phyloP scores from a whole-genome alignment of 106 monocot species.

The Acanthochlamys bracteata region DNA sequence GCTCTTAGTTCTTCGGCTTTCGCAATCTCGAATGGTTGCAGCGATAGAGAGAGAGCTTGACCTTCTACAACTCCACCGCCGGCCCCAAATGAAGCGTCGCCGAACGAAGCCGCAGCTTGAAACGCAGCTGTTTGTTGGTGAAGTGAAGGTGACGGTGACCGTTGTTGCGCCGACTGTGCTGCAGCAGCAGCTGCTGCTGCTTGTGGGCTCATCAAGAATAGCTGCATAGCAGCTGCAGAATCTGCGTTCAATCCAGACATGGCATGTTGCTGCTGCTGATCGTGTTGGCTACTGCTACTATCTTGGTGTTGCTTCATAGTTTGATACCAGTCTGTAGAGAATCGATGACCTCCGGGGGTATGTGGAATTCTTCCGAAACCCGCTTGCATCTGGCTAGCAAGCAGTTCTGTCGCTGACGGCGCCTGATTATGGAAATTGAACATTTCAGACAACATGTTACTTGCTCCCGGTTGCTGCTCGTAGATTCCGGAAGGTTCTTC shows the following conservation, averaged over 20 bases:
- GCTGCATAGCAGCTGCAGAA: slow-evolving; percentile 51
- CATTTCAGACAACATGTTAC: slow-evolving; percentile 74
- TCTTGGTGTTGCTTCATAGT: not conserved
- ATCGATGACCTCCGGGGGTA: slow-evolving; percentile 3
- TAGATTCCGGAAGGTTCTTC: slow-evolving; percentile 26
- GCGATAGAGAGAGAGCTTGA: slow-evolving; percentile 71
- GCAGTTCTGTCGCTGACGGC: slow-evolving; percentile 40
- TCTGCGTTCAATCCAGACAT: slow-evolving; percentile 29
- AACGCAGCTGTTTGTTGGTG: slow-evolving; percentile 20
- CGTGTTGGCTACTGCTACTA: not conserved
- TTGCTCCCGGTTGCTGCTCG: slow-evolving; percentile 21
- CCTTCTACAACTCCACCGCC: slow-evolving; percentile 41
- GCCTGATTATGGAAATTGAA: slow-evolving; percentile 47
- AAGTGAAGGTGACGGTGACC: slow-evolving; percentile 35
- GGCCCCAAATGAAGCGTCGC: not conserved
- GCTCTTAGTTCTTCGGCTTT: slow-evolving; percentile 57
- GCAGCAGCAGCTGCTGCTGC: not conserved
- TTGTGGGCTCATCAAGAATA: slow-evolving; percentile 42
- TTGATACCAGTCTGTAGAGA: slow-evolving; percentile 15
- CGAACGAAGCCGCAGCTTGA: not conserved
- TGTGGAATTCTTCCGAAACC: slow-evolving; percentile 10
- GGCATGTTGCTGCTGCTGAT: slow-evolving; percentile 11
- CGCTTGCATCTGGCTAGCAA: slow-evolving; percentile 45
- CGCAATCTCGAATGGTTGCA: slow-evolving; percentile 64
- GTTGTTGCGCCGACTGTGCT: slow-evolving; percentile 11